Evolutionary conservation across 371 early-diverging fungal genomes (phyloP).

Genomic region (Blakeslea trispora): DNA sequence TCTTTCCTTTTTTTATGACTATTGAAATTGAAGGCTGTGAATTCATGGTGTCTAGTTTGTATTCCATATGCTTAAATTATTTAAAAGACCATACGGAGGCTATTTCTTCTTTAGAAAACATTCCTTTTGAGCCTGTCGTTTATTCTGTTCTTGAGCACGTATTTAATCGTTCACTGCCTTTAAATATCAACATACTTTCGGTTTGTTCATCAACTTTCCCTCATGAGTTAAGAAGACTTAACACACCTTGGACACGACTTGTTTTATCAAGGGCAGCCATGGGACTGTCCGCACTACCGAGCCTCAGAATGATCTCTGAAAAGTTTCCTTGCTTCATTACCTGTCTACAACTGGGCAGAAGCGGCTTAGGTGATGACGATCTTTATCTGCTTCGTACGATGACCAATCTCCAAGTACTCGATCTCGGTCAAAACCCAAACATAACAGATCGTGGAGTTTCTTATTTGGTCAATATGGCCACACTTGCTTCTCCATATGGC

Average conservation of each 20-base stretch:
- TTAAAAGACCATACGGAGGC: conserved; percentile 18
- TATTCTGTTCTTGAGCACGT: conserved; percentile 9
- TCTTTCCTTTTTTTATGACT: too few relatives aligned
- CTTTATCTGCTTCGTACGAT: conserved; percentile 4
- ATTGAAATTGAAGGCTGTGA: neutral
- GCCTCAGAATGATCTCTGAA: neutral
- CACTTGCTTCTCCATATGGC: neutral
- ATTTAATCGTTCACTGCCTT: conserved; percentile 9
- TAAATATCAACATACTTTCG: conserved; percentile 15
- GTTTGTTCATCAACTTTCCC: conserved; percentile 13
- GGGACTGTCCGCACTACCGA: neutral
- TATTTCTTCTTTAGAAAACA: conserved; percentile 13
- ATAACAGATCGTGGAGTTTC: conserved; percentile 12
- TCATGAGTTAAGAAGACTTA: conserved; percentile 8
- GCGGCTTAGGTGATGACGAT: conserved; percentile 10
- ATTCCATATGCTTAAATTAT: conserved; percentile 26
- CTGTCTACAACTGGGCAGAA: conserved; percentile 2
- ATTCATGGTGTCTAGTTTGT: conserved; percentile 14
- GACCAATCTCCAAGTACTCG: conserved; percentile 10
- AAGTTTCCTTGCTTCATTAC: conserved; percentile 15
- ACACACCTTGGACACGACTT: conserved; percentile 6
- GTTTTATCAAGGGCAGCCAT: neutral
- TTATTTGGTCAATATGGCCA: conserved; percentile 6
- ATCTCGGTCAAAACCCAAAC: neutral
- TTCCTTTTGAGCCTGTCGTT: conserved; percentile 22